Evolutionary conservation across 208 protist species (phyloP), one percentile per base, ranked within the genome.

Genomic region (Porcisia hertigi): DNA sequence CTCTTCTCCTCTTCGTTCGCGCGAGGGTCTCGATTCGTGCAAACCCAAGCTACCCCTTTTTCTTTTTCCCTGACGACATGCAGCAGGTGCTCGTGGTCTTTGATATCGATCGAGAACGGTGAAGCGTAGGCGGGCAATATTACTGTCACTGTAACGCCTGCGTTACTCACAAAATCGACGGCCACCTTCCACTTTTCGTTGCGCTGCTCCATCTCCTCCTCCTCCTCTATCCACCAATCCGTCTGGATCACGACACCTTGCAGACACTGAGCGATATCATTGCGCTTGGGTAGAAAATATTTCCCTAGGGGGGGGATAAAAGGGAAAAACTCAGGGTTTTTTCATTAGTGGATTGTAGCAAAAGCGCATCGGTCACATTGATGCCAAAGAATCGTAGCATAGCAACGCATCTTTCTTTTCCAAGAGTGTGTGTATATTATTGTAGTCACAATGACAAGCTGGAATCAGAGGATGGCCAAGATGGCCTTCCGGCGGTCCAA

Each of bases 391-490:
- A 53, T 43, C 41, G 16, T 34, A 36, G 65, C 41, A 41, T 41
- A 36, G 47, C 30, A 57, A 34, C 47, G 11, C 25, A n/a, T 43
- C 14, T 36, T 7, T 54, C 39, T 54, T 11, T 30, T 11, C 25
- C 49, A 30, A 30, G 30, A 30, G 30, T 30, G 2, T n/a, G 34
- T 59, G 54, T 34, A 16, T 23, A 30, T 39, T 18, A 39, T 1
- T 8, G 30, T 63, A 20, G 69, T 8, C 4, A 53, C 14, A 53
- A 96, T 94, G 90, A 79, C 87, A 18, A 82, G 89, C 14, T 96
- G 92, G 91, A 96, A 96, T 52, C 89, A 96, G 73, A 94, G 93
- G 74, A 96, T 96, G 92, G 90, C 92, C 84, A 94, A 92, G 75
- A 95, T 94, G 90, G 92, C 92, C 74, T 96, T 96, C 72, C 88